A percentile compares a stretch with the other conserved stretches of the same genome.
These are phyloP conservation scores for Dioscorea dumetorum DNA, from an alignment of 106 monocot genomes.

Conservation along the genomic window DNA sequence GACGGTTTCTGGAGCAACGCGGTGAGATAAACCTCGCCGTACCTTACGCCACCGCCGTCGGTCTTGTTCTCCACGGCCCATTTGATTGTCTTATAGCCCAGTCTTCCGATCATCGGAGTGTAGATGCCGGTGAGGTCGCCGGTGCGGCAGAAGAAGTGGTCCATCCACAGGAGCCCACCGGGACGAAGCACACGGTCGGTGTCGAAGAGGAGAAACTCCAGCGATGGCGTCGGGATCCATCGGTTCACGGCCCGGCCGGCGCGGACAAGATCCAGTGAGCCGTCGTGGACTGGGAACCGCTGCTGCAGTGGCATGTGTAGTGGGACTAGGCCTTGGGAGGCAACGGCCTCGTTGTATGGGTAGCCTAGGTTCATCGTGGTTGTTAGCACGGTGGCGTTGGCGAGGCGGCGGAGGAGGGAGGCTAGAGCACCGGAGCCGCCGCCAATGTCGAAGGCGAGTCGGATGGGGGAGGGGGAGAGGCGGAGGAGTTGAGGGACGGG, in stretches of 20 bases:
- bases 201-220: conserved; percentile 85
- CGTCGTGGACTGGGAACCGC: conserved; percentile 76
- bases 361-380: conserved; percentile 70
- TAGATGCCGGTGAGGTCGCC: conserved; percentile 43
- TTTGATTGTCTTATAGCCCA: conserved; percentile 73
- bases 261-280: conserved; percentile 61
- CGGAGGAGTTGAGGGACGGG: conserved; percentile 54
- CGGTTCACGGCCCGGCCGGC: conserved; percentile 92
- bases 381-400: conserved; percentile 61
- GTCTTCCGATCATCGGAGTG: conserved; percentile 36
- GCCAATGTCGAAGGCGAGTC: conserved; percentile 65
- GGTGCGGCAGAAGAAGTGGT: conserved; percentile 71
- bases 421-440: conserved; percentile 76
- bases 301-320: conserved; percentile 89
- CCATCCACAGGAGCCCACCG: conserved; percentile 80
- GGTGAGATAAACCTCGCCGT: conserved; percentile 78
- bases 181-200: conserved; percentile 69
- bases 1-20: conserved; percentile 78
- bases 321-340: conserved; percentile 61
- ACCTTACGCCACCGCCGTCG: conserved; percentile 33
- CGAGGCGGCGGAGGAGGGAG: conserved; percentile 28
- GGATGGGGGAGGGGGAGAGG: conserved; percentile 54
- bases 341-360: conserved; percentile 65
- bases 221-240: conserved; percentile 64
- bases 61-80: conserved; percentile 85